Conservation (phyloP, 2,329 filamentous ascomycete species). For the Penicillium verrucosum region DNA sequence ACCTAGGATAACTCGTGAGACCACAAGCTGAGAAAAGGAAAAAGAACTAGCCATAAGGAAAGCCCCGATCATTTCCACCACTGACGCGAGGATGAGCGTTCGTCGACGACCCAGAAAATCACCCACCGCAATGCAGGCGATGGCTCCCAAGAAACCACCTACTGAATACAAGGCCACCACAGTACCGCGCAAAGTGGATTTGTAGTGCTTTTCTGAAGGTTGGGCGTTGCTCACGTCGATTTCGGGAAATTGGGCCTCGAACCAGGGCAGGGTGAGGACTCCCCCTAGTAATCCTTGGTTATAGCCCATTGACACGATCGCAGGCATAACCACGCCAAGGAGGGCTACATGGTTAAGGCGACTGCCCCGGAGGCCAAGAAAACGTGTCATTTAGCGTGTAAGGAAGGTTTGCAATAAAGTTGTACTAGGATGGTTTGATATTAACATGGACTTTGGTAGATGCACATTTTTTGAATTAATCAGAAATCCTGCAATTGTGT, state of each 20-base stretch:
- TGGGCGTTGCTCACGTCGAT: slow-evolving; percentile 8
- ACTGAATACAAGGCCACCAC: slow-evolving; percentile 16
- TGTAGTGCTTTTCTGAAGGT: slow-evolving; percentile 3
- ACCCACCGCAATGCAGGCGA: slow-evolving; percentile 13
- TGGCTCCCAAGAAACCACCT: slow-evolving; percentile 13
- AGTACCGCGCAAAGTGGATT: slow-evolving; percentile 11
- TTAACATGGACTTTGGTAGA: background rate
- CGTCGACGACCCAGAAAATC: slow-evolving; percentile 13
- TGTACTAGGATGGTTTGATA: background rate
- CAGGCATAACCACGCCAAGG: slow-evolving; percentile 13
- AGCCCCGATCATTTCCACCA: slow-evolving; percentile 11
- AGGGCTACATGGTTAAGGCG: slow-evolving; percentile 13
- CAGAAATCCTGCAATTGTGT: background rate
- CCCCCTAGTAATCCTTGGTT: slow-evolving; percentile 17
- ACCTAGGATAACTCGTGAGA: slow-evolving; percentile 13
- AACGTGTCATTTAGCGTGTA: slow-evolving; percentile 6
- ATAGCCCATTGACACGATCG: slow-evolving; percentile 15
- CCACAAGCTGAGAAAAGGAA: slow-evolving; percentile 8
- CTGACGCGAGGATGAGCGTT: slow-evolving; percentile 9
- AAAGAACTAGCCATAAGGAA: slow-evolving; percentile 14
- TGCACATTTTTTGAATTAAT: background rate
- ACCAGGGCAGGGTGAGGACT: slow-evolving; percentile 14
- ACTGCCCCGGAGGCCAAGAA: slow-evolving; percentile 14
- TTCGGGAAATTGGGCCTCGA: slow-evolving; percentile 12
- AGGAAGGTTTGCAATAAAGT: background rate